Evolutionary conservation across 805 yeast genomes (phyloP), one percentile per base, ranked within the genome.

Genomic region (Alloascoidea africana): DNA sequence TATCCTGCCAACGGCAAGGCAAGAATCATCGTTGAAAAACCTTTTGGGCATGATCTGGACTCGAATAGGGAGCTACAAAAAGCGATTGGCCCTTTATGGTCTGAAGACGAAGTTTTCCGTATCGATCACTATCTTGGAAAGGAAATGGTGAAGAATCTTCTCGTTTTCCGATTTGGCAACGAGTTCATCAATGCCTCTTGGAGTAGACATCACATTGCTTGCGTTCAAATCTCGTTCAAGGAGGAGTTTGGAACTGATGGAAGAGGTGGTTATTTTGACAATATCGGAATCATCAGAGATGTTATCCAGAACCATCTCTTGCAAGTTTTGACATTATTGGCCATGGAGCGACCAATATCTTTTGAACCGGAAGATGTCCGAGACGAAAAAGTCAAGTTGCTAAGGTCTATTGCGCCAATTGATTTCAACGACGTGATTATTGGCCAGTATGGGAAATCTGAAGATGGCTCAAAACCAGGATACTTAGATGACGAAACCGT

Each of bases 171-270:
- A 54, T 91, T 91, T 53, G 94, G 94, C 48, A 91, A 91, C 62
- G 77, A 78, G 54, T 73, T 89, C 58, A 66, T 91, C 53, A 72
- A 72, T 52, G 84, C 94, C n/a, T 72, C 81, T 39, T 91, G 96
- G 96, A 79, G 81, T 63, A 76, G 68, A 55, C 70, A 81, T 45
- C 79, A 71, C 58, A 75, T 91, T 52, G 68, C 74, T 44, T 72
- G 78, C 32, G 76, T 91, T 44, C 96, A 89, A 65, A 76, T 91
- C 47, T 72, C 89, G 11, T 89, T 91, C 68, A 91, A 91, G 65
- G 98, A 91, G 64, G 84, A 91, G n/a, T 91, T 91, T 50, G 98
- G 98, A 39, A 91, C 98, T 32, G 96, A 91, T 62, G 98, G 98
- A 40, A 76, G 98, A 56, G 98, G 98, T 48, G 98, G 98, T 30